Base-by-base conservation (phyloP, 805 yeast species). In the Candida sphagnicola region DNA sequence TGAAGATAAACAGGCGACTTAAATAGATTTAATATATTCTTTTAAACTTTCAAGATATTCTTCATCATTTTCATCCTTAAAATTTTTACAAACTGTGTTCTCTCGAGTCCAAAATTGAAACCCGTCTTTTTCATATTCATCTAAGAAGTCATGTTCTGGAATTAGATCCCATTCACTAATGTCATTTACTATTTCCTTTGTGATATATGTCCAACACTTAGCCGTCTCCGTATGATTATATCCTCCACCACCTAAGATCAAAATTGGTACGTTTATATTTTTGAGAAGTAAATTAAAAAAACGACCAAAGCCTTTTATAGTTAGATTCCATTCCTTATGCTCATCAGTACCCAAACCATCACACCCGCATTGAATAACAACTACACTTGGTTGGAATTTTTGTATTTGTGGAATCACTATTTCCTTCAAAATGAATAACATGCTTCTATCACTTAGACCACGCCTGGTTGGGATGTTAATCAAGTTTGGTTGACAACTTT, bases 221-320 rank as follows among this genome's bases (percentile, higher is more conserved):
- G 88, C 78, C 18, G 77, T 70, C 42, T 82, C 80, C 2, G 66
- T 53, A 43, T 72, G 77, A 43, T 82, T 77, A 52, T 85, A 85
- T 0, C 91, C 93, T 2, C 93, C 93, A 2, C 93, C 93, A 1
- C 91, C 91, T 1, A 84, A 61, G 5, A 85, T 40, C 38, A 81
- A 38, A 0, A 67, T 53, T 0, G 79, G 78, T 3, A 48, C 35
- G 1, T 52, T 32, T 15, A 54, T 31, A 37, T 49, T 34, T n/a
- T 42, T 38, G 2, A 48, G 15, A 1, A 70, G 34, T 14, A 73
- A 16, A 10, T 42, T 28, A 4, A 80, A 54, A 4, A 56, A 57
- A 1, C 51, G 19, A 0, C 73, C 70, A 15, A 70, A 62, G 0
- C 82, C 85, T 28, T 57, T 54, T 5, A 79, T 69, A 0, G 82